Evolutionary conservation across 2,329 filamentous ascomycete genomes (phyloP), one percentile per base, ranked within the genome.

Genomic region (Colletotrichum sp.): DNA sequence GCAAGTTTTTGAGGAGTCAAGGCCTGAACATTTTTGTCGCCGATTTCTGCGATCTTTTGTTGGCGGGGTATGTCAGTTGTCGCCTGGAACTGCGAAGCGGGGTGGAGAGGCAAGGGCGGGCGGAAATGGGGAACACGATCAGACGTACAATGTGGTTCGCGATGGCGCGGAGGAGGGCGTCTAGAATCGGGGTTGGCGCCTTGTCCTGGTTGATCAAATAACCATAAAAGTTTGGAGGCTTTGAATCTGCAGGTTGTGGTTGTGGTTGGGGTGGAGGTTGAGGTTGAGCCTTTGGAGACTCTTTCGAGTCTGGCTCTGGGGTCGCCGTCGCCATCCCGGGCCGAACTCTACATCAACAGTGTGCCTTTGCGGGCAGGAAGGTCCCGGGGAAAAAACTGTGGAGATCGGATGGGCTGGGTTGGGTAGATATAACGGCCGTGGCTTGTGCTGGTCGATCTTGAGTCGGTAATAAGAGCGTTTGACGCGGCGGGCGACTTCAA

Each of bases 131-230:
- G 28, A 52, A 24, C 30, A 34, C 3, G 36, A 73, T 60, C 39
- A 75, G 60, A 84, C 92, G 85, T 89, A 96, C 94, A 82, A 96
- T 94, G 80, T 95, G 86, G 74, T 90, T 88, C 60, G 91, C 93
- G 79, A 96, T 92, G 36, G 93, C 92, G 79, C 92, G 86, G 78
- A 95, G 88, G 36, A 96, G 87, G 71, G 92, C 92, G 83, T 94
- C 90, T 32, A 96, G 89, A 60, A 93, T 83, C 68, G 90, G 90
- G 6, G 93, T 93, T 7, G 94, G 92, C 64, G 90, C 90, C 84
- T 95, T 95, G 83, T 94, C 89, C 44, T 87, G 84, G 78, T 92
- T 90, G 81, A 94, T 95, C 80, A 96, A 88, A 82, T 93, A 93
- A 65, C 91, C 91, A 85, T 95, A 95, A 36, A 44, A 77, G 9